Evolutionary conservation across 1,284 basidiomycete genomes (phyloP).

Genomic region (Phenoliferia sp.): DNA sequence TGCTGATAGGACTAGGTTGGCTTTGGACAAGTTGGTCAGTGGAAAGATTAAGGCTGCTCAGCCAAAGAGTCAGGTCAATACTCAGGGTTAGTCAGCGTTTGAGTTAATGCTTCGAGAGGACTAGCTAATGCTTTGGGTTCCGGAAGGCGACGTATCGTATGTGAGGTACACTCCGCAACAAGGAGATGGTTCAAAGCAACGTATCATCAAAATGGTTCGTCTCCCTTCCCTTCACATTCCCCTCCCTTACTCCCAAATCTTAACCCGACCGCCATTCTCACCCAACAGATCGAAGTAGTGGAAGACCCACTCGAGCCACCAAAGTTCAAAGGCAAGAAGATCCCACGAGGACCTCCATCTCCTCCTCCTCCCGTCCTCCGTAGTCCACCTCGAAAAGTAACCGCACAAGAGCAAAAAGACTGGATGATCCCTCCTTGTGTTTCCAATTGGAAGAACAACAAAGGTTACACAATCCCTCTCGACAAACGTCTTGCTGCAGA

Average conservation of each 20-base stretch:
- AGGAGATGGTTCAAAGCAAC: slow-evolving; percentile 72
- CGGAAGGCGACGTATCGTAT: slow-evolving; percentile 50
- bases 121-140: background rate
- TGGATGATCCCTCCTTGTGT: slow-evolving; percentile 99
- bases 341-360: slow-evolving; percentile 88
- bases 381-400: slow-evolving; percentile 91
- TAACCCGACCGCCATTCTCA: too few species aligned
- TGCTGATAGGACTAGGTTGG: slow-evolving; percentile 81
- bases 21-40: slow-evolving; percentile 87
- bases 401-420: slow-evolving; percentile 95
- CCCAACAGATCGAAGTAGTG: slow-evolving; percentile 60
- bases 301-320: slow-evolving; percentile 97
- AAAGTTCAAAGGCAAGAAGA: slow-evolving; percentile 97
- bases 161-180: slow-evolving; percentile 95
- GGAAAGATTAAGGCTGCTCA: slow-evolving; percentile 97
- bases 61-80: slow-evolving; percentile 49
- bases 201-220: slow-evolving; percentile 94
- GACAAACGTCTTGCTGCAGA: slow-evolving; percentile 98
- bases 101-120: background rate
- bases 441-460: slow-evolving; percentile 99
- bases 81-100: slow-evolving; percentile 17
- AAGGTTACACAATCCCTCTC: slow-evolving; percentile 97
- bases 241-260: background rate
- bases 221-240: too few species aligned
- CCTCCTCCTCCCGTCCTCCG: slow-evolving; percentile 96